Conservation (phyloP, 352 stramenopile species). For the Phytopythium ostracodes region DNA sequence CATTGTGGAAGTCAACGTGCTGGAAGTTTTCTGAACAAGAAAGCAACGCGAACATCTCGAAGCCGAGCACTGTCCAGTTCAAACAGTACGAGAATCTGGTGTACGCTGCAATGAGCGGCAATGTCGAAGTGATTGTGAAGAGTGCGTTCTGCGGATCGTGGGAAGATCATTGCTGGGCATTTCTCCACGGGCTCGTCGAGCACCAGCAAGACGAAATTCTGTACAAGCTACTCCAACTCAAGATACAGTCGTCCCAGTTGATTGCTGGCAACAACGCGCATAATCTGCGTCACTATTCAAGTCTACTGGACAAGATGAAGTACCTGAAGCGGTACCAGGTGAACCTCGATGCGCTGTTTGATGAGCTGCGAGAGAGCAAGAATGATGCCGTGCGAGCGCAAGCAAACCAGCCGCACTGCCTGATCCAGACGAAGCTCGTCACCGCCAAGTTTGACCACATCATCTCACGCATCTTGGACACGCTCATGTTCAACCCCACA, state of each 20-base stretch:
- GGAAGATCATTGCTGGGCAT: constrained; percentile 86
- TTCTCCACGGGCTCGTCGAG: constrained; percentile 63
- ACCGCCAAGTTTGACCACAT: constrained; percentile 76
- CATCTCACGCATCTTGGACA: constrained; percentile 58
- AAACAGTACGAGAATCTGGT: constrained; percentile 77
- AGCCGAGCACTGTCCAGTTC: constrained; percentile 53
- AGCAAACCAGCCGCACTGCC: constrained; percentile 60
- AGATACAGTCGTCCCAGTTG: constrained; percentile 67
- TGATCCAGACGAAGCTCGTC: constrained; percentile 81
- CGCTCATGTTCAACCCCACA: constrained; percentile 38
- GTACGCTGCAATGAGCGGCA: constrained; percentile 75
- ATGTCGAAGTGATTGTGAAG: constrained; percentile 57
- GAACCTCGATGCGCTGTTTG: constrained; percentile 70
- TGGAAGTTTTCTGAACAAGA: constrained; percentile 71
- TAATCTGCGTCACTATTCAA: constrained; percentile 50
- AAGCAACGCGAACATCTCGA: constrained; percentile 40
- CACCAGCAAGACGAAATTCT: constrained; percentile 70
- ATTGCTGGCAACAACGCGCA: constrained; percentile 64
- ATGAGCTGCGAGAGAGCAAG: constrained; percentile 62
- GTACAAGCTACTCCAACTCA: constrained; percentile 67
- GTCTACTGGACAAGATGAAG: constrained; percentile 66
- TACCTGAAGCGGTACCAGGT: constrained; percentile 70
- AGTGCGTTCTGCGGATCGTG: constrained; percentile 73
- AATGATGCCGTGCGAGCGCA: constrained; percentile 63
- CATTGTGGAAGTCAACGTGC: constrained; percentile 84